Percentiles rank a stretch among this genome's conserved stretches.
Conservation (phyloP, 192 early-diverging fungal species). For the Chytriomyces sp. region DNA sequence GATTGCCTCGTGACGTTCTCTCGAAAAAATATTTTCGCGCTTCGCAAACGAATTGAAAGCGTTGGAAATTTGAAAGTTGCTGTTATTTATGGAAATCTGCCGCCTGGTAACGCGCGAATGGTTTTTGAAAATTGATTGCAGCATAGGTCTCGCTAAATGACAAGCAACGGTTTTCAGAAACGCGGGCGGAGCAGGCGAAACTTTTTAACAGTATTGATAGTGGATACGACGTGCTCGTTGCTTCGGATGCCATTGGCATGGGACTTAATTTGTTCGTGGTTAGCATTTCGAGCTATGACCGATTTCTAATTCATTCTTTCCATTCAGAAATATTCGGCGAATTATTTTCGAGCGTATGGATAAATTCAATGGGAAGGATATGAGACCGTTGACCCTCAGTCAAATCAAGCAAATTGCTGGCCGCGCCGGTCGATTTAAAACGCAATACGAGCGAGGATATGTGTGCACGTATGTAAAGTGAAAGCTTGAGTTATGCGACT, state of each 20-base stretch:
- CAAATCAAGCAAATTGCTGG: slow-evolving; percentile 95
- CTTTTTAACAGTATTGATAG: slow-evolving; percentile 85
- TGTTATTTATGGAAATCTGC: slow-evolving; percentile 90
- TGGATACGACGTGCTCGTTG: slow-evolving; percentile 83
- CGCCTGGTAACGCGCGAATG: slow-evolving; percentile 65
- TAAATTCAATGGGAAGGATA: slow-evolving; percentile 79
- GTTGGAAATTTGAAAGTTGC: slow-evolving; percentile 77
- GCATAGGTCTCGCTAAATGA: background rate
- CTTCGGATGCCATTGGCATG: slow-evolving; percentile 98
- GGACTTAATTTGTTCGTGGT: slow-evolving; percentile 83
- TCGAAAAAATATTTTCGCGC: slow-evolving; percentile 74
- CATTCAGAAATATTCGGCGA: slow-evolving; percentile 78
- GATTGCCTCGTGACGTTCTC: slow-evolving; percentile 94
- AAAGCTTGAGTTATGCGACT: slow-evolving; percentile 22
- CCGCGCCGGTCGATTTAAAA: slow-evolving; percentile 84
- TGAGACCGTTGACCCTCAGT: slow-evolving; percentile 64
- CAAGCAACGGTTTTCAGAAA: slow-evolving; percentile 55
- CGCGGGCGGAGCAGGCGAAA: slow-evolving; percentile 82
- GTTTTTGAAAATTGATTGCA: background rate
- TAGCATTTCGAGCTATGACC: background rate
- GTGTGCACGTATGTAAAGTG: slow-evolving; percentile 69
- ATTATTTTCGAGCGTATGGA: slow-evolving; percentile 79
- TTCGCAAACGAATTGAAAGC: slow-evolving; percentile 79
- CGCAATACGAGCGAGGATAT: slow-evolving; percentile 65
- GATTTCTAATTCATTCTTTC: background rate